Evolutionary conservation across 805 yeast genomes (phyloP).

Genomic region (Ogataea dorogensis): DNA sequence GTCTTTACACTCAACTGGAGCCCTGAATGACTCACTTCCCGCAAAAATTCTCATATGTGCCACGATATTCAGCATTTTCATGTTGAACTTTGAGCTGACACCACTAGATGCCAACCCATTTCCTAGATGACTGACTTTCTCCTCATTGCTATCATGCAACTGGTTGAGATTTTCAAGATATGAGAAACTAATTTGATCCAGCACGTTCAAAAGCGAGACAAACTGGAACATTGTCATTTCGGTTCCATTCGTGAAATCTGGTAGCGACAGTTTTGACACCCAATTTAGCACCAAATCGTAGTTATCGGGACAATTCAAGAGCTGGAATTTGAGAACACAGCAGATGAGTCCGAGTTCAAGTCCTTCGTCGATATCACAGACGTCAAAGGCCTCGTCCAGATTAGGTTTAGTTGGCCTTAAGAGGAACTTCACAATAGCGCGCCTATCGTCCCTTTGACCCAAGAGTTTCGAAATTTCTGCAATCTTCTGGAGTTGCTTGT

Average conservation of each 20-base stretch:
- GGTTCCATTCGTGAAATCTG: slow-evolving; percentile 27
- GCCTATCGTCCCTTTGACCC: slow-evolving; percentile 3
- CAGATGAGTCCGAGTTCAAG: slow-evolving; percentile 24
- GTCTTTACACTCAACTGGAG: slow-evolving; percentile 19
- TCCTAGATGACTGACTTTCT: slow-evolving; percentile 7
- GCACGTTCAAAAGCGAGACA: slow-evolving; percentile 26
- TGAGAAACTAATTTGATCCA: slow-evolving; percentile 19
- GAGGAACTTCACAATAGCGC: slow-evolving; percentile 21
- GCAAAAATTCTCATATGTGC: slow-evolving; percentile 34
- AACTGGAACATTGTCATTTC: slow-evolving; percentile 27
- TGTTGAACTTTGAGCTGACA: slow-evolving; percentile 24
- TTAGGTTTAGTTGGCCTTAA: slow-evolving; percentile 20
- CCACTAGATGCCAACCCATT: slow-evolving; percentile 10
- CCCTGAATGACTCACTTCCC: slow-evolving; percentile 20
- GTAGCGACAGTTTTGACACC: slow-evolving; percentile 26
- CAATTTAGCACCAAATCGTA: slow-evolving; percentile 19
- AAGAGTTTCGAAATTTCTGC: slow-evolving; percentile 1
- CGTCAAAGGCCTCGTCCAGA: slow-evolving; percentile 18
- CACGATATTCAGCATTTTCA: slow-evolving; percentile 28
- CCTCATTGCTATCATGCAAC: slow-evolving; percentile 1
- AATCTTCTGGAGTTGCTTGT: slow-evolving; percentile 10
- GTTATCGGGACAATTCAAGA: slow-evolving; percentile 18
- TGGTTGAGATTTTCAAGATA: slow-evolving; percentile 17
- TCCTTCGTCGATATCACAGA: slow-evolving; percentile 14
- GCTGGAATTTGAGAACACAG: slow-evolving; percentile 27